phyloP scores from a whole-genome alignment of 257 asterid species.

The Handroanthus guayacan region DNA sequence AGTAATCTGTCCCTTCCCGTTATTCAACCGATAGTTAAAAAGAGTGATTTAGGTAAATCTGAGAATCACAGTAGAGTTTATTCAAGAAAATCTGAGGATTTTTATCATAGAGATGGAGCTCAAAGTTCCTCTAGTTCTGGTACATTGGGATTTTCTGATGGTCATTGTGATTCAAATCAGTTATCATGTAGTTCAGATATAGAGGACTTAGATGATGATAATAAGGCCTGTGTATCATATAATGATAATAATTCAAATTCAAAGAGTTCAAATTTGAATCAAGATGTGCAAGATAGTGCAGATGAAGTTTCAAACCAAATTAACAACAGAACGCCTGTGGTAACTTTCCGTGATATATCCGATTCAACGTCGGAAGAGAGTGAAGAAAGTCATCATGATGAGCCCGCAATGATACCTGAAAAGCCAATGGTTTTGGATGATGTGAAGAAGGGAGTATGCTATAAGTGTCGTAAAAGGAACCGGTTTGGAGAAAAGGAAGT shows the following conservation, averaged over 20 bases:
- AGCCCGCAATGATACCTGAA: constrained; percentile 34
- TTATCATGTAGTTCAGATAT: constrained; percentile 66
- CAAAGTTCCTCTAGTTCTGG: constrained; percentile 75
- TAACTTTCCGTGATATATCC: constrained; percentile 53
- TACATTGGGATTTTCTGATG: constrained; percentile 69
- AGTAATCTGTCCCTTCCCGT: constrained; percentile 63
- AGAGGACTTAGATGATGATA: constrained; percentile 53
- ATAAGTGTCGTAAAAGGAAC: constrained; percentile 58
- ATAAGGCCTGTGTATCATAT: constrained; percentile 36
- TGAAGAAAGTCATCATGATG: constrained; percentile 33
- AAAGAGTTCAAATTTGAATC: constrained; percentile 35
- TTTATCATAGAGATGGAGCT: constrained; percentile 36
- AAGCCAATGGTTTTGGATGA: constrained; percentile 52
- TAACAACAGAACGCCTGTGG: constrained; percentile 46
- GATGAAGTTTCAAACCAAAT: constrained; percentile 46
- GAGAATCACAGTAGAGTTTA: constrained; percentile 33
- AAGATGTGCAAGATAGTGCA: constrained; percentile 40
- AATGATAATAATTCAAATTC: constrained; percentile 19
- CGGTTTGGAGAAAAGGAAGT: constrained; percentile 69
- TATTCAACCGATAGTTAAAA: constrained; percentile 74
- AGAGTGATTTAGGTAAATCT: constrained; percentile 34
- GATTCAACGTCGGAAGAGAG: constrained; percentile 45
- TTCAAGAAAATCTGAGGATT: constrained; percentile 28
- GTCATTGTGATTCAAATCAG: constrained; percentile 42
- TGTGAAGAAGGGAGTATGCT: constrained; percentile 66